Percentiles rank a stretch among this genome's conserved stretches.
Evolutionary conservation across 768 basidiomycete species (phyloP).

Genomic region (Gloeostereum incarnatum): DNA sequence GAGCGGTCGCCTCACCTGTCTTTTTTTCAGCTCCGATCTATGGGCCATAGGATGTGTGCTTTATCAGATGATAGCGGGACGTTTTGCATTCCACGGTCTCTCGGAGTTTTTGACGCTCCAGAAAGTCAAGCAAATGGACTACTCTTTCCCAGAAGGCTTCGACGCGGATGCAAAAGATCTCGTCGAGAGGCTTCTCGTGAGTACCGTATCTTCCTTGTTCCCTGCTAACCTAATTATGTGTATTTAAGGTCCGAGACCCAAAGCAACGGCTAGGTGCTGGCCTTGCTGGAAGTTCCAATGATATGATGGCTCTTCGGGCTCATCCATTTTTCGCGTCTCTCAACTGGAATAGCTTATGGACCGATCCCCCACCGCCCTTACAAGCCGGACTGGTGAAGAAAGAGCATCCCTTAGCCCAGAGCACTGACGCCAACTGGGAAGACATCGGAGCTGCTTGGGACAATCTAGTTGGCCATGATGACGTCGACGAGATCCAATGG

Average conservation of each 20-base stretch:
- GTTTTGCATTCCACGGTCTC: constrained; percentile 83
- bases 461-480: constrained; percentile 24
- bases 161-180: constrained; percentile 77
- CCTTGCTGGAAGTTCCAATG: constrained; percentile 23
- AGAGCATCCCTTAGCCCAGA: constrained; percentile 20
- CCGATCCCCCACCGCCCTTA: constrained; percentile 44
- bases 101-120: constrained; percentile 95
- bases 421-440: constrained; percentile 33
- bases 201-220: constrained; percentile 12
- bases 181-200: constrained; percentile 66
- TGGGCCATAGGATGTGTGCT: constrained; percentile 96
- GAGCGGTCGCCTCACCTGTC: constrained; percentile 7
- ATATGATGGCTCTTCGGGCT: constrained; percentile 37
- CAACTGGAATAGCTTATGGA: constrained; percentile 62
- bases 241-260: constrained; percentile 49
- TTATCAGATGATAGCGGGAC: constrained; percentile 87
- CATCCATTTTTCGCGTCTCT: constrained; percentile 56
- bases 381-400: constrained; percentile 51
- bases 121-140: constrained; percentile 84
- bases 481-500: constrained; percentile 43
- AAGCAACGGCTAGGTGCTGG: constrained; percentile 51
- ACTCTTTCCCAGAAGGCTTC: constrained; percentile 80
- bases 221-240: constrained; percentile 1
- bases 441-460: constrained; percentile 51
- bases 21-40: constrained; percentile 64